Percentiles rank a stretch among this genome's conserved stretches.
phyloP scores from a whole-genome alignment of 495 filamentous ascomycete species.

The Penicillium manginii region DNA sequence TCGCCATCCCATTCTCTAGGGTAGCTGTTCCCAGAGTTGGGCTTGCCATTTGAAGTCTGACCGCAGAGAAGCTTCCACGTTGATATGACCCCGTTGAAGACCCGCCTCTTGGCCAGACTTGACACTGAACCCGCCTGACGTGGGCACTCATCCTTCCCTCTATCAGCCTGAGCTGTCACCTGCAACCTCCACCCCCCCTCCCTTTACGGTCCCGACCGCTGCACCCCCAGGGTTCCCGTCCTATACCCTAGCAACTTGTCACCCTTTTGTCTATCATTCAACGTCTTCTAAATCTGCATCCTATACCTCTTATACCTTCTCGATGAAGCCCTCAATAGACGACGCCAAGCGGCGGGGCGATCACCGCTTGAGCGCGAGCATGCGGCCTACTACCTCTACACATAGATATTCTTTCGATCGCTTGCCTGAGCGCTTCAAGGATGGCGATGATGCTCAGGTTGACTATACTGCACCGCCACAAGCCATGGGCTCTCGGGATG shows the following conservation, averaged over 20 bases:
- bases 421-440: slow-evolving; percentile 76
- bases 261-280: not conserved
- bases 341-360: slow-evolving; percentile 38
- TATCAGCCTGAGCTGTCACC: slow-evolving; percentile 31
- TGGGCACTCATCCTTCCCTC: slow-evolving; percentile 20
- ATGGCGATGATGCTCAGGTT: slow-evolving; percentile 71
- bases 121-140: slow-evolving; percentile 25
- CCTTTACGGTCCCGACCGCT: slow-evolving; percentile 5
- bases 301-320: slow-evolving; percentile 15
- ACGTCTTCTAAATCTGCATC: not conserved
- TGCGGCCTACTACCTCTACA: slow-evolving; percentile 33
- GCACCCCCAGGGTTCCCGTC: not conserved
- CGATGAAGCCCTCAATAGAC: slow-evolving; percentile 39
- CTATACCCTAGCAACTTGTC: not conserved
- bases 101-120: slow-evolving; percentile 10
- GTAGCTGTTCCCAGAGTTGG: no score
- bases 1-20: no score
- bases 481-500: slow-evolving; percentile 39
- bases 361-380: slow-evolving; percentile 38
- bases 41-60: slow-evolving; percentile 10
- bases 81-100: slow-evolving; percentile 24
- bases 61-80: slow-evolving; percentile 13
- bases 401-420: slow-evolving; percentile 65
- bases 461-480: slow-evolving; percentile 69
- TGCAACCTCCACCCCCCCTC: slow-evolving; percentile 18